Evolutionary conservation across 164 flowering plant species (phyloP).

Genomic region (Annona squamosa): DNA sequence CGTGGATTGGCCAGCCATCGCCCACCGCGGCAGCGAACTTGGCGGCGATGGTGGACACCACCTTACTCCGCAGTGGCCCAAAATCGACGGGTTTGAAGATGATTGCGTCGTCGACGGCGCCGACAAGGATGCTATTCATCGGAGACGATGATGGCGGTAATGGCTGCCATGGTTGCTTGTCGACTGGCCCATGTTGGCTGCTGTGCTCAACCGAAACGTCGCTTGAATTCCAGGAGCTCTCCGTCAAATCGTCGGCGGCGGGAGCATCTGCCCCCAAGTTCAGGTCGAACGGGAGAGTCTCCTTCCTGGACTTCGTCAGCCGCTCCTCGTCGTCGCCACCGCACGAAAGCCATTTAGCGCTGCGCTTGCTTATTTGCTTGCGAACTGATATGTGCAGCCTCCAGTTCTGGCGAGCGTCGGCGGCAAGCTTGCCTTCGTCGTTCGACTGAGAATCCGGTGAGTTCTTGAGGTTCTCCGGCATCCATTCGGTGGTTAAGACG

Average conservation of each 20-base stretch:
- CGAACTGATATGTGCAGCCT: constrained; percentile 40
- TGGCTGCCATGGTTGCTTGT: constrained; percentile 13
- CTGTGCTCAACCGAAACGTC: constrained; percentile 72
- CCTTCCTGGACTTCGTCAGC: constrained; percentile 38
- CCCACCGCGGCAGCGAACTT: constrained; percentile 35
- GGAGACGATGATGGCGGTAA: neutral
- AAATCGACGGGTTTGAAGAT: constrained; percentile 65
- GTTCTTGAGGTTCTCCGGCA: constrained; percentile 31
- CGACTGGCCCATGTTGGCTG: constrained; percentile 40
- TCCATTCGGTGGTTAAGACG: constrained; percentile 67
- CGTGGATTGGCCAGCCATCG: constrained; percentile 27
- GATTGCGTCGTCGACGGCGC: constrained; percentile 49
- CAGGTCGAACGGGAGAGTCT: constrained; percentile 54
- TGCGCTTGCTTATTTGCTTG: constrained; percentile 43
- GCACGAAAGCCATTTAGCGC: constrained; percentile 41
- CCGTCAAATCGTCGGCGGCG: constrained; percentile 34
- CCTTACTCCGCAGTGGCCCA: constrained; percentile 25
- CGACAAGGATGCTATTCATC: constrained; percentile 30
- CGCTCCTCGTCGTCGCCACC: constrained; percentile 38
- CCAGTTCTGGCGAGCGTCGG: constrained; percentile 41
- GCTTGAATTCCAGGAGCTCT: constrained; percentile 69
- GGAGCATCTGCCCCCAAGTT: constrained; percentile 48
- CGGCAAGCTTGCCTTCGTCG: constrained; percentile 43
- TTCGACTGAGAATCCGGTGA: constrained; percentile 12
- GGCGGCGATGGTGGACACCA: constrained; percentile 32